These are phyloP conservation scores for Polytrichum commune DNA, from an alignment of 225 moss, liverwort and hornwort species.

Conservation along the genomic window DNA sequence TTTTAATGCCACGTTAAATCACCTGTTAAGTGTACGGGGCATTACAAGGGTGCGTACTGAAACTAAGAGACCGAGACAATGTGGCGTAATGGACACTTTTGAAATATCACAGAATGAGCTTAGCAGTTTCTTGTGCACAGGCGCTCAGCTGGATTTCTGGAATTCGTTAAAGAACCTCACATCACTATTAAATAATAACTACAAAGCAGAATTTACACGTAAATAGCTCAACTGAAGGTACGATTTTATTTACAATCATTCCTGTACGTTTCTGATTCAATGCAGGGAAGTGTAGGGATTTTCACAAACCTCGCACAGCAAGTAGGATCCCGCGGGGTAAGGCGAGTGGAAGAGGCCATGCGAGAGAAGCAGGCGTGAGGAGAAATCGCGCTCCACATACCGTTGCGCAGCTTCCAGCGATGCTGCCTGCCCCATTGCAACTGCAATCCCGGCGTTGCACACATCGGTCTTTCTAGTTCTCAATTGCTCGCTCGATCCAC, in stretches of 20 bases:
- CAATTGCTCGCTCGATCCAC: no score
- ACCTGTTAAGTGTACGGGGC: not conserved
- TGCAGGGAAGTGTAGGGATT: no score
- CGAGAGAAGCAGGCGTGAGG: constrained; percentile 65
- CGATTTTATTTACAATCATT: not conserved
- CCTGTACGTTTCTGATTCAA: no score
- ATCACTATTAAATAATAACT: not conserved
- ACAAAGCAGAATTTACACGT: not conserved
- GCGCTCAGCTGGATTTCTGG: not conserved
- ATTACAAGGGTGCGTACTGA: not conserved
- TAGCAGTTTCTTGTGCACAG: no score
- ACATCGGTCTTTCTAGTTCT: constrained; percentile 3
- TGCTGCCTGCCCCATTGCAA: constrained; percentile 41
- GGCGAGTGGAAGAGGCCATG: constrained; percentile 69
- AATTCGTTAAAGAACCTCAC: not conserved
- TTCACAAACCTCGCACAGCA: constrained; percentile 59
- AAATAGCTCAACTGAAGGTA: not conserved
- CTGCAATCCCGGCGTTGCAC: not conserved
- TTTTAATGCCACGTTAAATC: no score
- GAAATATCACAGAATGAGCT: not conserved
- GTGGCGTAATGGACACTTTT: not conserved
- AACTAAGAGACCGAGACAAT: not conserved
- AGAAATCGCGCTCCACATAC: constrained; percentile 52
- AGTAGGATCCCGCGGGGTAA: constrained; percentile 45
- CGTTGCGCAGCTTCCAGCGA: constrained; percentile 40